phyloP scores from a whole-genome alignment of 140 eudicot genomes.

The Senecio squalidus region DNA sequence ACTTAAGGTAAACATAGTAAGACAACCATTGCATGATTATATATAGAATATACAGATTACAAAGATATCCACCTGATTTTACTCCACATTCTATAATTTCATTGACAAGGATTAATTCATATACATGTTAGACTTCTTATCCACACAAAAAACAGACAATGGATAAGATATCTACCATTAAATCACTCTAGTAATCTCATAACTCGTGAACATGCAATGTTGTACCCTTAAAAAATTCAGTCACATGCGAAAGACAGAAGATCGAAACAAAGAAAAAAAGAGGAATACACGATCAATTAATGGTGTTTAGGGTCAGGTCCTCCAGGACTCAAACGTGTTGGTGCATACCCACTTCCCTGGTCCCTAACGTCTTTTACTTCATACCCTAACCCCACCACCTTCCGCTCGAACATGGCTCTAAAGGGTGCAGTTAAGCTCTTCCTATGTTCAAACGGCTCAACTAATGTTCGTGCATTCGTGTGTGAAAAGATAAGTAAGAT shows the following conservation, averaged over 20 bases:
- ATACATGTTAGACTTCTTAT: not conserved
- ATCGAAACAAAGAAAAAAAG: not conserved
- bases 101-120: not conserved
- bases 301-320: constrained; percentile 41
- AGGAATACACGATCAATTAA: constrained; percentile 1
- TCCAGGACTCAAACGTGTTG: constrained; percentile 32
- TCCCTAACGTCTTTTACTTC: constrained; percentile 10
- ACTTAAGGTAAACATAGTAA: too few relatives aligned
- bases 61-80: not conserved
- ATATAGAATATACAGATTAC: not conserved
- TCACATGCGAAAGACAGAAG: not conserved
- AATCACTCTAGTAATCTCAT: constrained; percentile 13
- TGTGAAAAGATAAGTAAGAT: constrained; percentile 13
- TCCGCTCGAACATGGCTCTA: constrained; percentile 20
- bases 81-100: not conserved
- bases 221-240: not conserved
- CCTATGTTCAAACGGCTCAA: constrained; percentile 13
- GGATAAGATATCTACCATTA: constrained; percentile 3
- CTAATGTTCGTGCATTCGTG: constrained; percentile 18
- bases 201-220: constrained; percentile 14
- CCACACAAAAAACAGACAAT: not conserved
- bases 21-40: too few relatives aligned
- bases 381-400: constrained; percentile 13
- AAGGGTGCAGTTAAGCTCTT: constrained; percentile 26
- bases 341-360: constrained; percentile 10